Evolutionary conservation across 257 asterid species (phyloP), one percentile per base, ranked within the genome.

Genomic region (Lycium barbarum): DNA sequence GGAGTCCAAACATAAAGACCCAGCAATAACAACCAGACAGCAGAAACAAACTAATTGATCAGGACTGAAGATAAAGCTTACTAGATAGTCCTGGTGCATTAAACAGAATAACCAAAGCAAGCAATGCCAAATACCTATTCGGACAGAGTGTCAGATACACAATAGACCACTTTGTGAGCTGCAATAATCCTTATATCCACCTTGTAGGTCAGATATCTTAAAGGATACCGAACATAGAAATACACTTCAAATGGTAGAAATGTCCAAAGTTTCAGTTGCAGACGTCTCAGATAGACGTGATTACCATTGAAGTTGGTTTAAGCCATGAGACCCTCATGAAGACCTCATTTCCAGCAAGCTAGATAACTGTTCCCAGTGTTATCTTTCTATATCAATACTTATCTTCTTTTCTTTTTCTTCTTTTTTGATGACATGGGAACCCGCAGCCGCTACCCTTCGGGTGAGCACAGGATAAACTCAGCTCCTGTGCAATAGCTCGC

Each of bases 391-490:
- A 68, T 71, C 83, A 65, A 47, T 78, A 78, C 82, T 53, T 51
- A 53, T 14, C 40, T 83, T 58, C 66, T 73, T 17, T 17, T 80
- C 86, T 84, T 88, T 84, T 82, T 87, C 88, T 84, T 92, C 88
- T 82, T 26, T 26, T 26, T 26, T 26, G 33, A 26, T 26, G 33
- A 26, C 33, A 26, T 26, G 33, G 33, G 33, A 26, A 26, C 33
- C 33, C 33, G 33, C 33, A 26, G 33, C 33, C 33, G 33, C 33
- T 26, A 26, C 33, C 33, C 33, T 26, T 26, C 33, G 33, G 33
- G 33, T 26, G 33, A 26, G 33, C 33, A 26, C 33, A 26, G 33
- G 33, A 26, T 26, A 26, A 26, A 26, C 33, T 1, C 33, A 26
- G 33, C 33, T 26, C 33, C 33, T 26, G 33, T 26, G 33, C 33